These are phyloP conservation scores for Cucurbitaria berberidis DNA, from an alignment of 2,329 filamentous ascomycete genomes.

Conservation along the genomic window DNA sequence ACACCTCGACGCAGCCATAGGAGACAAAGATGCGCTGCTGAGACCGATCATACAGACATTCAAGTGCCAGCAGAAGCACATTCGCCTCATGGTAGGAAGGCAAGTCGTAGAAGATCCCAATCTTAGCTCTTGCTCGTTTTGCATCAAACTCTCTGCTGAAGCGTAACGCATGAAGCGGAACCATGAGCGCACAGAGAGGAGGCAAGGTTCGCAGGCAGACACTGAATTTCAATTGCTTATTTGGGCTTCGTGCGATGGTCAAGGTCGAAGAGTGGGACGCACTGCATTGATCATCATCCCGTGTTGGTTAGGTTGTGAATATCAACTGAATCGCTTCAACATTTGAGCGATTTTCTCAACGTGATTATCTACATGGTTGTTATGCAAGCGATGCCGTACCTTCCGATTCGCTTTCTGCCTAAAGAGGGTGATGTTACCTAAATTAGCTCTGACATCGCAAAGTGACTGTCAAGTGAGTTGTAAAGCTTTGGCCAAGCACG, in stretches of 20 bases:
- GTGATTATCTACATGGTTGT: too few relatives aligned
- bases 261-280: background rate
- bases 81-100: background rate
- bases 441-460: too few relatives aligned
- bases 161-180: background rate
- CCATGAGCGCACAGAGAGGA: background rate
- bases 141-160: background rate
- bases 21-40: background rate
- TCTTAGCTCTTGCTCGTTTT: background rate
- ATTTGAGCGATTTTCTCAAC: background rate
- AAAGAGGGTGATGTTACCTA: too few relatives aligned
- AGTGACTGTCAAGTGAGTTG: background rate
- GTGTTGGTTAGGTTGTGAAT: background rate
- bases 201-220: background rate
- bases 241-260: background rate
- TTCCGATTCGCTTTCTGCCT: too few relatives aligned
- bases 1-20: too few relatives aligned
- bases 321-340: background rate
- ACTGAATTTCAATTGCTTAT: background rate
- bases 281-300: background rate
- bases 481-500: conserved; percentile 27
- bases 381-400: too few relatives aligned
- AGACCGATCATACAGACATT: background rate
- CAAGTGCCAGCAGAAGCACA: background rate
- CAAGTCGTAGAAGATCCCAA: background rate